Evolutionary conservation across 1,139 yeast genomes (phyloP), one percentile per base, ranked within the genome.

Genomic region (Geotrichum histeridarum): DNA sequence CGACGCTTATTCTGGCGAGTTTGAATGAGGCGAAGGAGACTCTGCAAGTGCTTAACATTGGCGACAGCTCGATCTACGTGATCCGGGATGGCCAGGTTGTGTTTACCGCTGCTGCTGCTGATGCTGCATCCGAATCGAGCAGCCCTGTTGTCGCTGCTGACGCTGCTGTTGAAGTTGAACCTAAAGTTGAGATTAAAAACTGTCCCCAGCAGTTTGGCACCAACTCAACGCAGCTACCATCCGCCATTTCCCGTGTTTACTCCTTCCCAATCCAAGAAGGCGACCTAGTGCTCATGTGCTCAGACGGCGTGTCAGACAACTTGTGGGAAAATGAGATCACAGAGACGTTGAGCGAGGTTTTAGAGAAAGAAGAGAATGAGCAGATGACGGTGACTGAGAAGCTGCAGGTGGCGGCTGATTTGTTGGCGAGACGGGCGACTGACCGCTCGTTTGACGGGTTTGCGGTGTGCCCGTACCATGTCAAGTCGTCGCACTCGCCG

Each of bases 291-390:
- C 70, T 93, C 57, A 83, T 91, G 67, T 94, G 95, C 48, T 89
- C 97, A 0, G 99, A 93, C 70, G 99, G 99, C 22, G 85, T 93
- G 50, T 83, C 89, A 27, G 99, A 93, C 69, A 93, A 93, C 68
- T 81, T 91, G 48, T 78, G 81, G 48, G 77, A 85, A 1, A 79
- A 80, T 53, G 96, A 78, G 61, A 73, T 78, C 22, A 60, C 67
- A 5, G 69, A 90, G 66, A 83, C 89, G 53, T 88, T 82, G 62
- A 65, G 77, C 12, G 54, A 64, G 30, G 4, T 11, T 11, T 42
- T 7, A 11, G 70, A 71, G 38, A 64, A 60, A 18, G 65, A 64
- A 15, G 58, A 38, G 54, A 36, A 66, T 67, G 72, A 27, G 7
- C 39, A 37, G 8, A 37, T 2, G n/a, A n/a, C 39, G 2, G 6